These are phyloP conservation scores for Atalantia buxifolia DNA, from an alignment of 345 rosid genomes.

Conservation along the genomic window DNA sequence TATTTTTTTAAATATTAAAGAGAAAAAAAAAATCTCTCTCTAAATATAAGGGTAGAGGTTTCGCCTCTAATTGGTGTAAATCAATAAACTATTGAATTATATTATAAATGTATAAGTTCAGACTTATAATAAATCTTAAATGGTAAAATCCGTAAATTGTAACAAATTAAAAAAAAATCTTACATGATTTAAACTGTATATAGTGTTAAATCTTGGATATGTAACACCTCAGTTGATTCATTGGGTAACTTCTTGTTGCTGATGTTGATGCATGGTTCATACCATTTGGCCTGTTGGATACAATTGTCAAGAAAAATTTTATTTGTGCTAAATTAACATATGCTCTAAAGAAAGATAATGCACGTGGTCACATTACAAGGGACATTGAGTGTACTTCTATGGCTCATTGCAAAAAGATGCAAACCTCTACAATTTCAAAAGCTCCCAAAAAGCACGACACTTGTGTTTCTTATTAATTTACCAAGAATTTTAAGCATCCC, in stretches of 20 bases:
- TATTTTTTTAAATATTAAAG: no score
- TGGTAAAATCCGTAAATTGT: no score
- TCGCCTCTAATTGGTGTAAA: no score
- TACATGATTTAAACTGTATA: no score
- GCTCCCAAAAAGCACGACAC: neutral
- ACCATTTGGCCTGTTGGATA: neutral
- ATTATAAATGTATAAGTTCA: no score
- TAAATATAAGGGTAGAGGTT: no score
- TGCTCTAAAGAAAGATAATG: neutral
- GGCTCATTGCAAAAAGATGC: constrained; percentile 11
- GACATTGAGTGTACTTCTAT: neutral
- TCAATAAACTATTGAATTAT: no score
- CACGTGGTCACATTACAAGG: constrained; percentile 8
- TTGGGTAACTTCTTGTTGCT: neutral
- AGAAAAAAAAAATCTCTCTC: no score
- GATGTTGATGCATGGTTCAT: neutral
- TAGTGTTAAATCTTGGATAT: no score
- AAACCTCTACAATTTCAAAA: constrained; percentile 9
- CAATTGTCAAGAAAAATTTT: no score
- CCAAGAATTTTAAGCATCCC: constrained; percentile 14
- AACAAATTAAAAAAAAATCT: no score
- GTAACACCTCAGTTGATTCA: neutral
- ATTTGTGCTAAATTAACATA: neutral
- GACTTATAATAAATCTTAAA: no score
- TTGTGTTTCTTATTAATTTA: constrained; percentile 3